Conservation (phyloP, 2,329 filamentous ascomycete genomes). For the Aspergillus sp. region DNA sequence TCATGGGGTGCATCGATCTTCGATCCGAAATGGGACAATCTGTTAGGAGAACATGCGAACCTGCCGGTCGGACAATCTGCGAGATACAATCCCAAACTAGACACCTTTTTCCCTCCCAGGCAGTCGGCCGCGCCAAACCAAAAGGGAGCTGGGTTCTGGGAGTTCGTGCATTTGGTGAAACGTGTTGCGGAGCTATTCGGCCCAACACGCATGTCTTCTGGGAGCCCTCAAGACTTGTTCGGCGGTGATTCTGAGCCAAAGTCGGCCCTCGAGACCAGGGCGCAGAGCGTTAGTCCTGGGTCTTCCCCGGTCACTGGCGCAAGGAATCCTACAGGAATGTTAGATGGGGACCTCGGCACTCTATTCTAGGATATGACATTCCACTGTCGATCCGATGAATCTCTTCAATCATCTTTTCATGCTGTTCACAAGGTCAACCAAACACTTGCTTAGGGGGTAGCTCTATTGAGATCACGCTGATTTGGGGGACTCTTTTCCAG, state of each 20-base stretch:
- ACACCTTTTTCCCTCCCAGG: slow-evolving; percentile 36
- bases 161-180: slow-evolving; percentile 35
- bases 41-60: slow-evolving; percentile 37
- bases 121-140: slow-evolving; percentile 13
- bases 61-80: slow-evolving; percentile 34
- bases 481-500: too few relatives aligned
- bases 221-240: neutral
- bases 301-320: slow-evolving; percentile 8
- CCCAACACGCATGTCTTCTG: slow-evolving; percentile 13
- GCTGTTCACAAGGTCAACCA: too few relatives aligned
- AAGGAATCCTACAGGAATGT: slow-evolving; percentile 9
- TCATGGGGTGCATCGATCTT: slow-evolving; percentile 40
- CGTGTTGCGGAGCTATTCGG: slow-evolving; percentile 33
- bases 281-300: neutral
- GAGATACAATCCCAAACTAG: slow-evolving; percentile 29
- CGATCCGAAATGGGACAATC: slow-evolving; percentile 41
- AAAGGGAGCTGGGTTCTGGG: slow-evolving; percentile 31
- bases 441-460: too few relatives aligned
- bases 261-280: neutral
- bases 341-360: slow-evolving; percentile 28
- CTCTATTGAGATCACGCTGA: too few relatives aligned
- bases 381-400: too few relatives aligned
- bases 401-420: too few relatives aligned
- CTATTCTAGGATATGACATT: slow-evolving; percentile 20
- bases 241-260: neutral